These are phyloP conservation scores for Colletotrichum filicis DNA, from an alignment of 2,329 filamentous ascomycete genomes.

Conservation along the genomic window DNA sequence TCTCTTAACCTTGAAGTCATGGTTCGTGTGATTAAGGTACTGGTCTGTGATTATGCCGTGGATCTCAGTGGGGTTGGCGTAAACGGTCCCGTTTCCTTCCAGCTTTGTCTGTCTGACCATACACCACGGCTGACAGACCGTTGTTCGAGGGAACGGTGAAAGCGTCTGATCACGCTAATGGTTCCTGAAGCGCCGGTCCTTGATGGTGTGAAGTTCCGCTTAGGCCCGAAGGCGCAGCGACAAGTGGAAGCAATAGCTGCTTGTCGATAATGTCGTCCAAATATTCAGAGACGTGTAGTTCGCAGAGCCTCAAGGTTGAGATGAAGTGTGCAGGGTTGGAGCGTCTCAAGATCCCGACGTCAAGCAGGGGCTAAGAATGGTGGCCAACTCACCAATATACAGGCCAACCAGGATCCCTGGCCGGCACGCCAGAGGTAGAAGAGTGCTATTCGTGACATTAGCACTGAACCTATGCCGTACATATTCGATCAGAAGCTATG, in stretches of 20 bases:
- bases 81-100: conserved; percentile 10
- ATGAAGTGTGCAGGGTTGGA: not conserved
- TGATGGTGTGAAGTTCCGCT: not conserved
- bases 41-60: conserved; percentile 10
- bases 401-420: not conserved
- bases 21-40: conserved; percentile 11
- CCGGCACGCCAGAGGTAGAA: not conserved
- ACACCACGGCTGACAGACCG: not conserved
- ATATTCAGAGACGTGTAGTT: not conserved
- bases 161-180: not conserved
- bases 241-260: not conserved
- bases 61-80: not conserved
- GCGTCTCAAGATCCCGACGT: not conserved
- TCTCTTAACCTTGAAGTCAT: not conserved
- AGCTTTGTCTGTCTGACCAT: conserved; percentile 11
- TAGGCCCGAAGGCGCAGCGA: not conserved
- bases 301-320: conserved; percentile 2
- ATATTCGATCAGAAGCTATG: not conserved
- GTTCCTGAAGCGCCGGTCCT: not conserved
- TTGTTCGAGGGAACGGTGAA: not conserved
- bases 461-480: not conserved
- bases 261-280: not conserved
- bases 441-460: not conserved
- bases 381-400: not conserved
- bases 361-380: not conserved